Conservation (phyloP, 1,284 basidiomycete species). For the Coniferiporia weirii region DNA sequence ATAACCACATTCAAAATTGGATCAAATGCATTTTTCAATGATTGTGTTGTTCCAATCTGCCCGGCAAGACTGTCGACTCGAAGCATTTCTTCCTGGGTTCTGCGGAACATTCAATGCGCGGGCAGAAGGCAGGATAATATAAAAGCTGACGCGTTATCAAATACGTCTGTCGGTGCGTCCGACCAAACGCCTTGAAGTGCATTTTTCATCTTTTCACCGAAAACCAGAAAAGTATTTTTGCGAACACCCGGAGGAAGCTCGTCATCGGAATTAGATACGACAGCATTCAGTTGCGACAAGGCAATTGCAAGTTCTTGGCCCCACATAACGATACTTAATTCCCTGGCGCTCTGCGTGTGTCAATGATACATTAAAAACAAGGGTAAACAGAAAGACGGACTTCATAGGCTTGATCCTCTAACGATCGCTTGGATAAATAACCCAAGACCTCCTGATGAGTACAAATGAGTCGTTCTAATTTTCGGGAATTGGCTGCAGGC, state of each 20-base stretch:
- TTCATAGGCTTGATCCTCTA: constrained; percentile 74
- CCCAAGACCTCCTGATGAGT: constrained; percentile 60
- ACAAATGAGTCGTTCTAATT: constrained; percentile 50
- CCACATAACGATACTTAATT: constrained; percentile 65
- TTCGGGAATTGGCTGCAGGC: constrained; percentile 42
- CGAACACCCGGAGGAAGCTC: constrained; percentile 23
- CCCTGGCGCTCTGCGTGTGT: constrained; percentile 60
- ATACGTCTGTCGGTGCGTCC: constrained; percentile 60
- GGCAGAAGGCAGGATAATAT: background rate
- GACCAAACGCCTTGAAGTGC: constrained; percentile 67
- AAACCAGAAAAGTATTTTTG: constrained; percentile 34
- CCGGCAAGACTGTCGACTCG: constrained; percentile 67
- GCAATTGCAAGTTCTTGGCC: constrained; percentile 69
- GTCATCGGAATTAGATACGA: constrained; percentile 34
- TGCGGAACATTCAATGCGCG: constrained; percentile 24
- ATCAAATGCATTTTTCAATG: constrained; percentile 71
- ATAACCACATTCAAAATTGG: constrained; percentile 76
- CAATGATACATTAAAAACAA: constrained; percentile 2
- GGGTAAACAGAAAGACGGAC: constrained; percentile 35
- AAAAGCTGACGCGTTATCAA: constrained; percentile 61
- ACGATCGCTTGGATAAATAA: constrained; percentile 61
- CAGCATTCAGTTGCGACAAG: constrained; percentile 48
- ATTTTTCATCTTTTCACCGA: constrained; percentile 52
- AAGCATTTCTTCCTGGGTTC: constrained; percentile 60
- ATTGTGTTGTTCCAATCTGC: constrained; percentile 70